These are phyloP conservation scores for Microbotryum lychnidis-dioicae DNA, from an alignment of 1,284 basidiomycete genomes.

Conservation along the genomic window DNA sequence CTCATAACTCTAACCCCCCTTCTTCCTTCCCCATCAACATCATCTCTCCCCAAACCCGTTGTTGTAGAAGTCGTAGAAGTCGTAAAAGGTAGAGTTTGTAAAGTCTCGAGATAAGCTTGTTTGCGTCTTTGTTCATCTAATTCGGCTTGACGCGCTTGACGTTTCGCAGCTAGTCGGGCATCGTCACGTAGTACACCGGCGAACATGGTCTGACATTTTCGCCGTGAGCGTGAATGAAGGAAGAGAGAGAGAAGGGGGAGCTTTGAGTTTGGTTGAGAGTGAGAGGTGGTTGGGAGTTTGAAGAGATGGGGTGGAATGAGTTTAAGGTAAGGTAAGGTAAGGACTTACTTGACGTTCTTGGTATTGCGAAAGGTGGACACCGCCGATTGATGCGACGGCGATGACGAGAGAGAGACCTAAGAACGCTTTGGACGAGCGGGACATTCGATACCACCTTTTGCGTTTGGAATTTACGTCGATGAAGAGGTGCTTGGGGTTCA, in stretches of 20 bases:
- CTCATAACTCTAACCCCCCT: no score
- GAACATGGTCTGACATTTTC: constrained; percentile 64
- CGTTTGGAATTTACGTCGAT: no score
- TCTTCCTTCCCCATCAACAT: no score
- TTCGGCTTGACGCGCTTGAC: constrained; percentile 55
- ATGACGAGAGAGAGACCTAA: constrained; percentile 60
- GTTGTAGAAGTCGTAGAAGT: no score
- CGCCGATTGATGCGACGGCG: constrained; percentile 70
- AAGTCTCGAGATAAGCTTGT: constrained; percentile 30
- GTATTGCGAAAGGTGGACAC: constrained; percentile 81
- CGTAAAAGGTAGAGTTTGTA: constrained; percentile 10
- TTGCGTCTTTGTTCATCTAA: constrained; percentile 33
- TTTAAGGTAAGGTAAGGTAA: constrained; percentile 28
- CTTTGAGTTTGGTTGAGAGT: background rate
- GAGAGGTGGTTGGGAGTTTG: constrained; percentile 6
- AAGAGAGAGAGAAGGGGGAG: background rate
- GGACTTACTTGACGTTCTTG: constrained; percentile 66
- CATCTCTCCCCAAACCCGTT: no score
- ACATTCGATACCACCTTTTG: constrained; percentile 43
- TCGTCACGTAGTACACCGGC: constrained; percentile 81
- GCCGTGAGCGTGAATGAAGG: no score
- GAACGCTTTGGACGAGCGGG: constrained; percentile 66
- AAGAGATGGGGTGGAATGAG: background rate
- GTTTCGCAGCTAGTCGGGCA: constrained; percentile 64
- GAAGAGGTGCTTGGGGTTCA: no score